phyloP scores from a whole-genome alignment of 768 basidiomycete genomes.

The Pleurotus giganteus region DNA sequence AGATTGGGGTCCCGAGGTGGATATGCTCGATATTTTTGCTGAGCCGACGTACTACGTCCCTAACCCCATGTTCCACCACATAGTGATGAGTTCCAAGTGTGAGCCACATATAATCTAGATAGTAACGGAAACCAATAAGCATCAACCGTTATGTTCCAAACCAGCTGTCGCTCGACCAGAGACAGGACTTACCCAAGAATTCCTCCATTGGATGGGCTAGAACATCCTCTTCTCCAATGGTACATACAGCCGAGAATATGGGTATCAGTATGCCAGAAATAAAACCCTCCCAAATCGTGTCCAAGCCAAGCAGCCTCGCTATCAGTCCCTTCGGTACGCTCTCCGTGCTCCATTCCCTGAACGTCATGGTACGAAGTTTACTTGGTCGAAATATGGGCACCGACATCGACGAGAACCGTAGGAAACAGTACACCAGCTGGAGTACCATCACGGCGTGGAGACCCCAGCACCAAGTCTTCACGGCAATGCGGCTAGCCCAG shows the following conservation, averaged over 20 bases:
- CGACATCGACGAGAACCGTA: constrained; percentile 22
- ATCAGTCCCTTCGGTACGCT: constrained; percentile 40
- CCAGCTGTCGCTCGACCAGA: not conserved
- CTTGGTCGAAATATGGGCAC: constrained; percentile 25
- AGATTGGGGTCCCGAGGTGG: constrained; percentile 53
- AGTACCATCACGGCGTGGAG: not conserved
- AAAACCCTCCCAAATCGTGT: constrained; percentile 52
- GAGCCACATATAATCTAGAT: constrained; percentile 65
- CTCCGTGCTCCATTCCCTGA: constrained; percentile 45
- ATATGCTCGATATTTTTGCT: constrained; percentile 43
- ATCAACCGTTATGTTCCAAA: not conserved
- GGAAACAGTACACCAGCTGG: not conserved
- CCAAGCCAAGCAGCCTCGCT: constrained; percentile 42
- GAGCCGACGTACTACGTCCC: constrained; percentile 56
- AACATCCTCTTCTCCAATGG: constrained; percentile 55
- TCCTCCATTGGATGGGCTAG: constrained; percentile 59
- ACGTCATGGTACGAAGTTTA: constrained; percentile 31
- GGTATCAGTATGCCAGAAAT: constrained; percentile 54
- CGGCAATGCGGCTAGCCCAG: not conserved
- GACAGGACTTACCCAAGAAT: constrained; percentile 51
- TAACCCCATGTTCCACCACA: constrained; percentile 56
- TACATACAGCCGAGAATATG: constrained; percentile 72
- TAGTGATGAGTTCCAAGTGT: constrained; percentile 71
- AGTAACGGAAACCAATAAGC: not conserved
- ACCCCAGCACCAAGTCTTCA: not conserved